These are phyloP conservation scores for Herpetomonas tarakana DNA, from an alignment of 208 protist species.

Conservation along the genomic window DNA sequence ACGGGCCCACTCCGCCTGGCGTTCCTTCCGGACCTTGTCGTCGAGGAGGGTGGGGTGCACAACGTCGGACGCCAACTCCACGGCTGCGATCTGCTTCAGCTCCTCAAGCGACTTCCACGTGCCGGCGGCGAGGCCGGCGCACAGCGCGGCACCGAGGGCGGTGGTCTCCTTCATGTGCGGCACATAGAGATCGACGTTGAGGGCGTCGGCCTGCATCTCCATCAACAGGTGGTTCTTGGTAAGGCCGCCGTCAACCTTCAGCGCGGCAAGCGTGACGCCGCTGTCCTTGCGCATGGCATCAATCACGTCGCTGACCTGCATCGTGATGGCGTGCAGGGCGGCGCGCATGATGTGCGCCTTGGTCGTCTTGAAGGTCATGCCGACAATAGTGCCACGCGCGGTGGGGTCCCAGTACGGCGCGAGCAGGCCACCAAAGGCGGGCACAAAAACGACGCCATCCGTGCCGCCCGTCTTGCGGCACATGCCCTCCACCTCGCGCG, in stretches of 20 bases:
- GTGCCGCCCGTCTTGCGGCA: slow-evolving; percentile 47
- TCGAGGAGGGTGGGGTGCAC: slow-evolving; percentile 27
- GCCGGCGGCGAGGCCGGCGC: slow-evolving; percentile 60
- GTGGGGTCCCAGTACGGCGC: slow-evolving; percentile 96
- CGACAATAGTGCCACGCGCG: slow-evolving; percentile 92
- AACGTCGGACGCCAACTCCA: slow-evolving; percentile 23
- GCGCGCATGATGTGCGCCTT: slow-evolving; percentile 85
- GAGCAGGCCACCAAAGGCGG: slow-evolving; percentile 97
- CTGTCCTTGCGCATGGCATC: slow-evolving; percentile 84
- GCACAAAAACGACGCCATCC: slow-evolving; percentile 95
- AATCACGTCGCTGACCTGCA: slow-evolving; percentile 89
- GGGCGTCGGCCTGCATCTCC: slow-evolving; percentile 94
- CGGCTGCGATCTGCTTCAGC: slow-evolving; percentile 20
- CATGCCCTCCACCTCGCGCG: slow-evolving; percentile 64
- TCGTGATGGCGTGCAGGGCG: slow-evolving; percentile 86
- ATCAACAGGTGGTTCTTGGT: slow-evolving; percentile 86
- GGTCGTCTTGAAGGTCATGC: slow-evolving; percentile 90
- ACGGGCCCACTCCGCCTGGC: slow-evolving; percentile 44
- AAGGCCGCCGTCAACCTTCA: slow-evolving; percentile 97
- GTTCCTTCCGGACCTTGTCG: slow-evolving; percentile 21
- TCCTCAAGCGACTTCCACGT: slow-evolving; percentile 68
- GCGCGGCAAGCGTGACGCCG: slow-evolving; percentile 32
- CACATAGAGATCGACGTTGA: slow-evolving; percentile 61
- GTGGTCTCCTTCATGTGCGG: slow-evolving; percentile 76
- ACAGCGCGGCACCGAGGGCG: slow-evolving; percentile 72